Evolutionary conservation across 768 basidiomycete species (phyloP).

Genomic region (Neoboletus brunneissimus): DNA sequence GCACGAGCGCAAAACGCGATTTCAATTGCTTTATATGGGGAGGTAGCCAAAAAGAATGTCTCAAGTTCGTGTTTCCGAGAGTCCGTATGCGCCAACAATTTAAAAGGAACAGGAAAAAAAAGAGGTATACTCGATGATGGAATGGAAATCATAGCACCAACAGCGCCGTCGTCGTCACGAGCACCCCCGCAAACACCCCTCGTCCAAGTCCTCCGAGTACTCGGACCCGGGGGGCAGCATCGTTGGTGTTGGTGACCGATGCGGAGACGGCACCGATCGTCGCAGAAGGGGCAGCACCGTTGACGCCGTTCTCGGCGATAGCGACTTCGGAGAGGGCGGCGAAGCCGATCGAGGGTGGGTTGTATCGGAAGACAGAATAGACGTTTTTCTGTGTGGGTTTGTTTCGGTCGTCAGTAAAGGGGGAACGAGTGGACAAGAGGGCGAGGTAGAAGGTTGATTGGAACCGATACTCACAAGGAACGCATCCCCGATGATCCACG

Average conservation of each 20-base stretch:
- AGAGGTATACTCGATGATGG: not conserved
- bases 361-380: slow-evolving; percentile 52
- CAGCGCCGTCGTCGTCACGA: not conserved
- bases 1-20: not conserved
- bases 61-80: not conserved
- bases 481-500: slow-evolving; percentile 56
- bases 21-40: not conserved
- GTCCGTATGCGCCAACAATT: not conserved
- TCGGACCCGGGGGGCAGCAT: not conserved
- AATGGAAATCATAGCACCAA: slow-evolving; percentile 1
- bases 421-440: no score
- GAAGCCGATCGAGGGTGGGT: slow-evolving; percentile 50
- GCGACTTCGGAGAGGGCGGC: slow-evolving; percentile 40
- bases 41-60: not conserved
- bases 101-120: no score
- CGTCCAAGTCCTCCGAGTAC: not conserved
- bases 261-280: slow-evolving; percentile 56
- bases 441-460: no score
- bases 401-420: not conserved
- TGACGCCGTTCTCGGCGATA: slow-evolving; percentile 28
- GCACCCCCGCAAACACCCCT: not conserved
- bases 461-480: slow-evolving; percentile 36
- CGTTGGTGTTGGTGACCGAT: slow-evolving; percentile 36
- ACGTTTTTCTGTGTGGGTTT: slow-evolving; percentile 45
- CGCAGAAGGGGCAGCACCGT: slow-evolving; percentile 44